Evolutionary conservation across 1,284 basidiomycete genomes (phyloP).

Genomic region (Hemileia vastatrix): DNA sequence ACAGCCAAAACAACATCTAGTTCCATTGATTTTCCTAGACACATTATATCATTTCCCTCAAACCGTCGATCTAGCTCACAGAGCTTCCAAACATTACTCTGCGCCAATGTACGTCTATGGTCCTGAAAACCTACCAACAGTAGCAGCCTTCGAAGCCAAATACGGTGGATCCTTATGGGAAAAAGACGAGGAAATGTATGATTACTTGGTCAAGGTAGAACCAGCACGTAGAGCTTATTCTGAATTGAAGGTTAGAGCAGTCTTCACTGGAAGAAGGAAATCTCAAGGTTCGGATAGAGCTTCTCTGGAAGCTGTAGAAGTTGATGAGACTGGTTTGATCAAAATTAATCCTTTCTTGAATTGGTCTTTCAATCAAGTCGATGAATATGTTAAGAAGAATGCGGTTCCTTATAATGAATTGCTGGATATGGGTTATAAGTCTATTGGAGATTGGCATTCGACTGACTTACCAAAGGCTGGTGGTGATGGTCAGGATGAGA

Average conservation of each 20-base stretch:
- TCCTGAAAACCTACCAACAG: slow-evolving; percentile 62
- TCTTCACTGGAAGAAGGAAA: slow-evolving; percentile 86
- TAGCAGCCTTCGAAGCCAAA: slow-evolving; percentile 66
- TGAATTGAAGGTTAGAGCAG: slow-evolving; percentile 69
- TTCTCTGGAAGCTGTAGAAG: slow-evolving; percentile 71
- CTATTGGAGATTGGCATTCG: slow-evolving; percentile 95
- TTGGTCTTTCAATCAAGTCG: slow-evolving; percentile 78
- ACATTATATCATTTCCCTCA: slow-evolving; percentile 93
- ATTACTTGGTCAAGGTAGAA: slow-evolving; percentile 92
- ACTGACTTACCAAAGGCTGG: slow-evolving; percentile 49
- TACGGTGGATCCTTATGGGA: slow-evolving; percentile 82
- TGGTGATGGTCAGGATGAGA: slow-evolving; percentile 26
- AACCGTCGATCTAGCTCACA: slow-evolving; percentile 76
- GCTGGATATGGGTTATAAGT: slow-evolving; percentile 81
- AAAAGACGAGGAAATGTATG: slow-evolving; percentile 75
- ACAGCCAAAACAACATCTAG: slow-evolving; percentile 32
- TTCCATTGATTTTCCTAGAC: slow-evolving; percentile 69
- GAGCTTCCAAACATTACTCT: slow-evolving; percentile 65
- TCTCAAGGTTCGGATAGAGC: slow-evolving; percentile 85
- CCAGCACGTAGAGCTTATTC: slow-evolving; percentile 81
- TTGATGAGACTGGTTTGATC: slow-evolving; percentile 80
- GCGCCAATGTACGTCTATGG: slow-evolving; percentile 67
- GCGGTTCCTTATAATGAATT: slow-evolving; percentile 81
- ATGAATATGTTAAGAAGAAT: slow-evolving; percentile 74
- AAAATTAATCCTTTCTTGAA: slow-evolving; percentile 90